Evolutionary conservation across 1,284 basidiomycete genomes (phyloP).

Genomic region (Athelia sp.): DNA sequence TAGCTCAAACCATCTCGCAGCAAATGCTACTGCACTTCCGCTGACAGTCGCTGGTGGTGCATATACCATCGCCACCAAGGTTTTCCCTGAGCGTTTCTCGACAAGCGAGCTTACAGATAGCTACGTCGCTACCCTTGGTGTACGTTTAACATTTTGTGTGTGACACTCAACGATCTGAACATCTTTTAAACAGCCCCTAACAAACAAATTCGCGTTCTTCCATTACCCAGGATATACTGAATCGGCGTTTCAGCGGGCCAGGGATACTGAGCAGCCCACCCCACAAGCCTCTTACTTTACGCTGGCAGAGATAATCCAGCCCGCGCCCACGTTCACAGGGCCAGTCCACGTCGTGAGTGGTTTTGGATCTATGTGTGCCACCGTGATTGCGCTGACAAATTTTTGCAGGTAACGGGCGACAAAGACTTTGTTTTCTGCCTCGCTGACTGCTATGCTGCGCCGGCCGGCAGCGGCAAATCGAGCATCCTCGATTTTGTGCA

Average conservation of each 20-base stretch:
- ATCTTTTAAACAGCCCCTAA: background rate
- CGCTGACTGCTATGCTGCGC: conserved; percentile 2
- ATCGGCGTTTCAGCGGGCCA: background rate
- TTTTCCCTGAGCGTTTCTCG: background rate
- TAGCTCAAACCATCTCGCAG: background rate
- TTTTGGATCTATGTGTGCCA: no score
- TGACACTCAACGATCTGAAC: background rate
- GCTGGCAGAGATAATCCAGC: background rate
- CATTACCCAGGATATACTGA: background rate
- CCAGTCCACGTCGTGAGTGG: background rate
- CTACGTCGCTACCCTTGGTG: background rate
- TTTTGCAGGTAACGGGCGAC: conserved; percentile 3
- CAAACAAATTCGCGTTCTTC: background rate
- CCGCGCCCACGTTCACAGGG: background rate
- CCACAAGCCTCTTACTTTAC: background rate
- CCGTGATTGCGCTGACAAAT: no score
- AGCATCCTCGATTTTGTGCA: background rate
- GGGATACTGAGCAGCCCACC: background rate
- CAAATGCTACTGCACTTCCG: background rate
- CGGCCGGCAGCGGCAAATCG: background rate
- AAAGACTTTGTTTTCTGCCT: conserved; percentile 2
- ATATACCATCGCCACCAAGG: background rate
- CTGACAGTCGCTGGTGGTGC: background rate
- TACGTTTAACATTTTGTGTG: background rate
- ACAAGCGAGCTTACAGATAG: background rate